Percentiles rank a stretch among this genome's conserved stretches.
Evolutionary conservation across 306 rosid genomes (phyloP).

Genomic region (Glycine tomentella): DNA sequence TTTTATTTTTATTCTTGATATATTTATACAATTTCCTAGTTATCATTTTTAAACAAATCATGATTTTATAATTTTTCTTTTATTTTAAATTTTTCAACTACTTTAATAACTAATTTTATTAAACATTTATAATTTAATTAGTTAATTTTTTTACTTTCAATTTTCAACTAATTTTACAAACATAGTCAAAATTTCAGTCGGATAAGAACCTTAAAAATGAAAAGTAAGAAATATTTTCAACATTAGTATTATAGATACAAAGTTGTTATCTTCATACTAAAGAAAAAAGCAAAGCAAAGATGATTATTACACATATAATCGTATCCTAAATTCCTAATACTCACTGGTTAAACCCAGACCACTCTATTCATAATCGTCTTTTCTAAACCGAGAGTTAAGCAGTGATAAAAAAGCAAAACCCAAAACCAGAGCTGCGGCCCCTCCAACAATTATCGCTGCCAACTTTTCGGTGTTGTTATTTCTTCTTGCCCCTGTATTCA

Average conservation of each 20-base stretch:
- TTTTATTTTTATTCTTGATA: too few relatives aligned
- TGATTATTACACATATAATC: neutral
- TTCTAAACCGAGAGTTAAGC: conserved; percentile 63
- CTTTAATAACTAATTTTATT: too few relatives aligned
- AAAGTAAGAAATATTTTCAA: neutral
- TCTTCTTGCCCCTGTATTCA: conserved; percentile 35
- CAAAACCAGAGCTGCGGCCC: conserved; percentile 56
- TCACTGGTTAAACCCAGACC: neutral
- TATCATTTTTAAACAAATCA: too few relatives aligned
- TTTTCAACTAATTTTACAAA: too few relatives aligned
- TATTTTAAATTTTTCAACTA: too few relatives aligned
- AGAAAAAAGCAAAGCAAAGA: neutral
- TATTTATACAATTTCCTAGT: too few relatives aligned
- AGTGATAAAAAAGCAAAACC: conserved; percentile 53
- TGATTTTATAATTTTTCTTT: too few relatives aligned
- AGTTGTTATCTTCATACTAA: neutral
- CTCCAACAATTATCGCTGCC: conserved; percentile 71
- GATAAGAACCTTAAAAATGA: too few relatives aligned
- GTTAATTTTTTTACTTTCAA: too few relatives aligned
- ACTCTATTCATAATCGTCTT: conserved; percentile 49
- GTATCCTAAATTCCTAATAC: neutral
- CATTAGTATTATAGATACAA: neutral
- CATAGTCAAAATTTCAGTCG: too few relatives aligned
- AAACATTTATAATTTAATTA: too few relatives aligned
- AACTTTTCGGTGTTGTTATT: conserved; percentile 44